These are phyloP conservation scores for Skeletonema menzelii DNA, from an alignment of 108 stramenopile species.

Conservation along the genomic window DNA sequence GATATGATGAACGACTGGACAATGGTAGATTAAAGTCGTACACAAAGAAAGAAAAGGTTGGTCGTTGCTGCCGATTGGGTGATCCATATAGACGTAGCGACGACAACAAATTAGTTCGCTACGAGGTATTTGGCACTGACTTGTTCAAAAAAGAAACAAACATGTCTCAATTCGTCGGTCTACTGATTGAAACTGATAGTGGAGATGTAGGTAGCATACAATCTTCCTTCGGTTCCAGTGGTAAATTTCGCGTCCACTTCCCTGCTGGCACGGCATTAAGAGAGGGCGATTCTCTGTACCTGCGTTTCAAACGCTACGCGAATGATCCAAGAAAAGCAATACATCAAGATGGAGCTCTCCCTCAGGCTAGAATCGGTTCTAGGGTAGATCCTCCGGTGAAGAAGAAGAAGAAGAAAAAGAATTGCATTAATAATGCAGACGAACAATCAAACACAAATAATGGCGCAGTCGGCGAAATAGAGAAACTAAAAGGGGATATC, in stretches of 20 bases:
- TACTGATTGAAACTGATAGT: conserved; percentile 74
- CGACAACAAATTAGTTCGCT: conserved; percentile 74
- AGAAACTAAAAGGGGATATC: conserved; percentile 78
- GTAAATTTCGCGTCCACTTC: conserved; percentile 89
- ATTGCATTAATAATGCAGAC: conserved; percentile 11
- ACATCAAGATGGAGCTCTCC: conserved; percentile 75
- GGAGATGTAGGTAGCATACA: conserved; percentile 84
- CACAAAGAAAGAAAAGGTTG: conserved; percentile 76
- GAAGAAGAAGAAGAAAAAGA: conserved; percentile 55
- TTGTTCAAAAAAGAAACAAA: conserved; percentile 92
- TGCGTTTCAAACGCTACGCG: conserved; percentile 82
- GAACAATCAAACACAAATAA: neutral
- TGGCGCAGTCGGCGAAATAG: conserved; percentile 57
- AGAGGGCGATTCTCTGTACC: conserved; percentile 69
- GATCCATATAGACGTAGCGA: conserved; percentile 76
- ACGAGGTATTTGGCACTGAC: conserved; percentile 84
- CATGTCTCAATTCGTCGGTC: conserved; percentile 85
- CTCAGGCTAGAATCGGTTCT: conserved; percentile 61
- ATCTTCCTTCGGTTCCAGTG: conserved; percentile 89
- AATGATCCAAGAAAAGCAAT: conserved; percentile 83
- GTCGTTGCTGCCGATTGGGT: conserved; percentile 66
- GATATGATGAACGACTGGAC: conserved; percentile 45
- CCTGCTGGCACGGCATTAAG: conserved; percentile 71
- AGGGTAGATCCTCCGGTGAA: conserved; percentile 56
- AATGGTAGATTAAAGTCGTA: conserved; percentile 63